Percentiles rank a stretch among this genome's conserved stretches.
Conservation (phyloP, 805 yeast species). For the Zygotorulaspora chibaensis region DNA sequence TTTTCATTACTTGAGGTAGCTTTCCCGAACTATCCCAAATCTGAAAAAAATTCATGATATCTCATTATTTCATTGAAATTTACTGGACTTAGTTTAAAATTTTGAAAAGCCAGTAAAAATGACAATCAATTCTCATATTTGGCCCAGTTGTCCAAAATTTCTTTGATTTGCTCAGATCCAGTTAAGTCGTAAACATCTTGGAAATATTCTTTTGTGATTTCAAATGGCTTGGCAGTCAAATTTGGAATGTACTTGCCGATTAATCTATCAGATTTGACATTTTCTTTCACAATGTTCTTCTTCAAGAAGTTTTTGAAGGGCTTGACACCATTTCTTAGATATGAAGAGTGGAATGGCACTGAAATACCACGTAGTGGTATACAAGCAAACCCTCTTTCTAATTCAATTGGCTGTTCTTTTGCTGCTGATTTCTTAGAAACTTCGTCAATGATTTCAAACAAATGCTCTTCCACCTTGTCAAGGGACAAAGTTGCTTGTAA, state of each 20-base stretch:
- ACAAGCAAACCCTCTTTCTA: conserved; percentile 97
- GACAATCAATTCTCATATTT: conserved; percentile 45
- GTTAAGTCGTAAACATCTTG: conserved; percentile 93
- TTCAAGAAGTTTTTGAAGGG: conserved; percentile 97
- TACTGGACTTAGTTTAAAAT: conserved; percentile 8
- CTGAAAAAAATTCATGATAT: background rate
- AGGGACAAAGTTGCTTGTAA: conserved; percentile 75
- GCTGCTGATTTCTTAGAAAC: conserved; percentile 75
- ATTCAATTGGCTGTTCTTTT: conserved; percentile 94
- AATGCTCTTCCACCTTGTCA: conserved; percentile 85
- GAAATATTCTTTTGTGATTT: conserved; percentile 93
- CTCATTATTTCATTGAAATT: conserved; percentile 5
- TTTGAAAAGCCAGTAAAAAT: conserved; percentile 1
- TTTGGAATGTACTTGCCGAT: conserved; percentile 96
- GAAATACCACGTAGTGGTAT: conserved; percentile 98
- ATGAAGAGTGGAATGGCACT: conserved; percentile 99
- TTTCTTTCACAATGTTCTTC: conserved; percentile 91
- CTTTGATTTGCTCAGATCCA: conserved; percentile 83
- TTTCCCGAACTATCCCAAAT: conserved; percentile 11
- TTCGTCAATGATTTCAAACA: conserved; percentile 82
- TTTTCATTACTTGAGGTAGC: conserved; percentile 1
- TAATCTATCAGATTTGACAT: conserved; percentile 90
- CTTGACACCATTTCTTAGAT: conserved; percentile 96
- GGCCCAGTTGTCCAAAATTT: conserved; percentile 94
- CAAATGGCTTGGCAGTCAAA: conserved; percentile 96